phyloP scores from a whole-genome alignment of 192 early-diverging fungal genomes.

The Coemansia sp. region DNA sequence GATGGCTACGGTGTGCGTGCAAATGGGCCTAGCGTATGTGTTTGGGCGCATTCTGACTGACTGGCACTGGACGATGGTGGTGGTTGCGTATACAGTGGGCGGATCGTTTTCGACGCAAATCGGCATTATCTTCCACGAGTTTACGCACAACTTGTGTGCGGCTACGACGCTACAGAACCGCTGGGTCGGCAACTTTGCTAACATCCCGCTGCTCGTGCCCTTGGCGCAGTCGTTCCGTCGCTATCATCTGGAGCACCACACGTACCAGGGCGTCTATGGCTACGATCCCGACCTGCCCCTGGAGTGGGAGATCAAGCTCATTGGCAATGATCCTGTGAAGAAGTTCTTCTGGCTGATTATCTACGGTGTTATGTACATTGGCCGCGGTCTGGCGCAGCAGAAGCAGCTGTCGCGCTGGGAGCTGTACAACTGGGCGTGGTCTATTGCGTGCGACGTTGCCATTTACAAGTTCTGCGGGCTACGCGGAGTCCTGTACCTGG shows the following conservation, averaged over 20 bases:
- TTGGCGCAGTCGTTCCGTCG: constrained; percentile 80
- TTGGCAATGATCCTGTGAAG: constrained; percentile 65
- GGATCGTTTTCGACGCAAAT: constrained; percentile 80
- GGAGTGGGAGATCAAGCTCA: constrained; percentile 80
- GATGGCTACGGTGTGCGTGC: constrained; percentile 63
- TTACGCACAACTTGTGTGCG: constrained; percentile 82
- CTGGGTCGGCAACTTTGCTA: constrained; percentile 78
- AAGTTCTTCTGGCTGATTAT: constrained; percentile 82
- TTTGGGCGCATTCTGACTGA: constrained; percentile 69
- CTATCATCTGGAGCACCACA: constrained; percentile 95
- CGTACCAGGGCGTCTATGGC: constrained; percentile 93
- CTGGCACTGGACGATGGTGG: constrained; percentile 65
- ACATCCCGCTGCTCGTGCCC: constrained; percentile 82
- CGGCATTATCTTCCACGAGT: constrained; percentile 91
- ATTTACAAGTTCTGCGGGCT: constrained; percentile 62
- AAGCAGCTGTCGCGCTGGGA: constrained; percentile 76
- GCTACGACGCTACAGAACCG: constrained; percentile 76
- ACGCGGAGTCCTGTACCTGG: constrained; percentile 69
- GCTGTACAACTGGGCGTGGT: constrained; percentile 75
- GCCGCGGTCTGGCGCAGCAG: constrained; percentile 69
- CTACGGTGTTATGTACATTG: constrained; percentile 85
- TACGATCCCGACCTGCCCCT: constrained; percentile 93
- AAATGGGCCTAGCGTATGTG: constrained; percentile 77
- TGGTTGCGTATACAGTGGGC: constrained; percentile 76
- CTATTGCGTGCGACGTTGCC: constrained; percentile 59